A percentile compares a stretch with the other conserved stretches of the same genome.
These are phyloP conservation scores for Bathelium albidoporum DNA, from an alignment of 495 filamentous ascomycete genomes.

Conservation along the genomic window DNA sequence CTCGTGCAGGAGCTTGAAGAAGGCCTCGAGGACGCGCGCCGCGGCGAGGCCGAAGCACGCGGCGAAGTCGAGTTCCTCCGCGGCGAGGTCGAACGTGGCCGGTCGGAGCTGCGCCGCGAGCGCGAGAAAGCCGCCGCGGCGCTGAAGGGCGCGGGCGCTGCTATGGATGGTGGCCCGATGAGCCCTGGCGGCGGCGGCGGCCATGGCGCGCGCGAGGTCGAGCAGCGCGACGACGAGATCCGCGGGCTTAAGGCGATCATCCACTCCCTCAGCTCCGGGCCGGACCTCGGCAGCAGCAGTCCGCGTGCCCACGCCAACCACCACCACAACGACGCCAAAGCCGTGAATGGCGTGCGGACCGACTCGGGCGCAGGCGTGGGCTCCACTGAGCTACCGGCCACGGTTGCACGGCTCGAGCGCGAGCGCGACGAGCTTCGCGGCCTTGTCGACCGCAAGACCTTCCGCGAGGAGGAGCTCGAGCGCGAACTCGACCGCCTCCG, in stretches of 20 bases:
- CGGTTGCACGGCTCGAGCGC: constrained; percentile 57
- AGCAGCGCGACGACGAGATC: constrained; percentile 95
- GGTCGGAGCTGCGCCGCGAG: constrained; percentile 79
- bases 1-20: constrained; percentile 94
- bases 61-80: constrained; percentile 94
- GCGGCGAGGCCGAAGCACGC: constrained; percentile 93
- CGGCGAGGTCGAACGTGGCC: constrained; percentile 90
- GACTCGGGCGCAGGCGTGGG: constrained; percentile 26
- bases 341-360: constrained; percentile 27
- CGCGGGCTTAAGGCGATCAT: constrained; percentile 95
- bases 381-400: constrained; percentile 37
- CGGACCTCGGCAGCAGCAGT: constrained; percentile 31
- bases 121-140: constrained; percentile 72
- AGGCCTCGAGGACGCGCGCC: constrained; percentile 85
- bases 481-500: constrained; percentile 65
- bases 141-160: constrained; percentile 43
- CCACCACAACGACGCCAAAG: constrained; percentile 1
- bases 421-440: constrained; percentile 67
- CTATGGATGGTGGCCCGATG: constrained; percentile 41
- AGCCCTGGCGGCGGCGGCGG: constrained; percentile 37
- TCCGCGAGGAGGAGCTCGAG: constrained; percentile 83
- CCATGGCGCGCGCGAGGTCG: constrained; percentile 58
- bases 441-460: constrained; percentile 56
- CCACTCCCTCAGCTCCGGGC: constrained; percentile 71
- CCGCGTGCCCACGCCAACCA: not conserved